phyloP scores from a whole-genome alignment of 2,329 filamentous ascomycete genomes.

The Meredithiella fracta region DNA sequence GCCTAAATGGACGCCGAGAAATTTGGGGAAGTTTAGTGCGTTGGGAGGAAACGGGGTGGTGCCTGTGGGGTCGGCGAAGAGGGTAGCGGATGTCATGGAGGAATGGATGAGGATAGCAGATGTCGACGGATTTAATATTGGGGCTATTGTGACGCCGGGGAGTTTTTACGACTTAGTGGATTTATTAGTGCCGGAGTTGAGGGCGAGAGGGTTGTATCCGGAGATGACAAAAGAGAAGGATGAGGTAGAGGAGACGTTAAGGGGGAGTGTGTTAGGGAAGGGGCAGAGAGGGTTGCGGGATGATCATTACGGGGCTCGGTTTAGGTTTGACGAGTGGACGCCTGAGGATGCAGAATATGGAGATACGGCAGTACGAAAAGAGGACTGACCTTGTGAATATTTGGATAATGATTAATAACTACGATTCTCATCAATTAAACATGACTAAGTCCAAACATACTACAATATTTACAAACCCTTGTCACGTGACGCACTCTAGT shows the following conservation, averaged over 20 bases:
- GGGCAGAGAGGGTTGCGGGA: background rate
- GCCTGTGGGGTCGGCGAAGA: conserved; percentile 20
- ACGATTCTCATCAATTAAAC: no score
- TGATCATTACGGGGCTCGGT: background rate
- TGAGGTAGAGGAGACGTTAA: background rate
- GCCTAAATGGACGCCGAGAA: conserved; percentile 23
- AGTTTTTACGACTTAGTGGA: conserved; percentile 52
- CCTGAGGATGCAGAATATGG: background rate
- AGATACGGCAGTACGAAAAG: background rate
- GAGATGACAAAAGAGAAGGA: background rate
- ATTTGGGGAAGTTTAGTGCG: conserved; percentile 21
- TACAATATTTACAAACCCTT: no score
- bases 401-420: background rate
- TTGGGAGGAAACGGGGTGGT: conserved; percentile 21
- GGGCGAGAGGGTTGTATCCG: conserved; percentile 35
- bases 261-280: background rate
- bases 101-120: conserved; percentile 34
- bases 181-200: conserved; percentile 45
- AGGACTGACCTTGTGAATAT: background rate
- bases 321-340: background rate
- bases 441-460: no score
- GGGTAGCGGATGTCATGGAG: conserved; percentile 22
- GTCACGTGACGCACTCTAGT: no score
- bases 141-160: conserved; percentile 29
- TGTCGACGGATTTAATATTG: conserved; percentile 40